Percentiles rank a stretch among this genome's conserved stretches.
Evolutionary conservation across 2,329 filamentous ascomycete genomes (phyloP).

Genomic region (Pyricularia pennisetigena): DNA sequence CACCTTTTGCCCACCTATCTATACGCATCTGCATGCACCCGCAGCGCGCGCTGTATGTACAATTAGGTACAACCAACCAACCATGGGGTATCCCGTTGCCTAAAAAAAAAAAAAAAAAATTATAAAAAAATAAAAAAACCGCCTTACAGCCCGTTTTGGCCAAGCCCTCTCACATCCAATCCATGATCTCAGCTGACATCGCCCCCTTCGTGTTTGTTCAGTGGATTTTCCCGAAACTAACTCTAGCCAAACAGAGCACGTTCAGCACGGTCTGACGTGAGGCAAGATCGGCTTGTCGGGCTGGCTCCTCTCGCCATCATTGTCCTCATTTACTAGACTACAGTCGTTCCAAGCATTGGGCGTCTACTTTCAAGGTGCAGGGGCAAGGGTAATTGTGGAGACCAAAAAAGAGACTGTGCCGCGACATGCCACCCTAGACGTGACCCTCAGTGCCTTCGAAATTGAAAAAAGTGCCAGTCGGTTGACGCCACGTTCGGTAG

Average conservation of each 20-base stretch:
- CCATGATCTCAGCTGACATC: not conserved
- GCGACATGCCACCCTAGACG: not conserved
- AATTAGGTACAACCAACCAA: no score
- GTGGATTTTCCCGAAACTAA: not conserved
- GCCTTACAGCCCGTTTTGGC: not conserved
- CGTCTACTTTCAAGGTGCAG: not conserved
- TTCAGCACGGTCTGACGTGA: not conserved
- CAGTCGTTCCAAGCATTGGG: no score
- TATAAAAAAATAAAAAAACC: not conserved
- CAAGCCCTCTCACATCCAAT: not conserved
- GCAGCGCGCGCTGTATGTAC: no score
- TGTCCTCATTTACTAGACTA: not conserved
- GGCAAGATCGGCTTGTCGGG: conserved; percentile 6
- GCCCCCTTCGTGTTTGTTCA: not conserved
- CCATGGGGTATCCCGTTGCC: not conserved
- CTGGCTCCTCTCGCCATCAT: not conserved
- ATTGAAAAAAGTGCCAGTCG: not conserved
- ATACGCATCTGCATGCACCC: no score
- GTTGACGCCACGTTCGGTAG: not conserved
- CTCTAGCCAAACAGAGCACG: not conserved
- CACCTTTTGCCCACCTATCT: not conserved
- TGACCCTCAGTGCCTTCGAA: not conserved
- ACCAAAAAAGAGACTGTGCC: not conserved
- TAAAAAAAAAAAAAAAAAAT: not conserved
- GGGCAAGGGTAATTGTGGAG: not conserved